phyloP scores from a whole-genome alignment of 352 stramenopile genomes.

The Globisporangium perplexum region DNA sequence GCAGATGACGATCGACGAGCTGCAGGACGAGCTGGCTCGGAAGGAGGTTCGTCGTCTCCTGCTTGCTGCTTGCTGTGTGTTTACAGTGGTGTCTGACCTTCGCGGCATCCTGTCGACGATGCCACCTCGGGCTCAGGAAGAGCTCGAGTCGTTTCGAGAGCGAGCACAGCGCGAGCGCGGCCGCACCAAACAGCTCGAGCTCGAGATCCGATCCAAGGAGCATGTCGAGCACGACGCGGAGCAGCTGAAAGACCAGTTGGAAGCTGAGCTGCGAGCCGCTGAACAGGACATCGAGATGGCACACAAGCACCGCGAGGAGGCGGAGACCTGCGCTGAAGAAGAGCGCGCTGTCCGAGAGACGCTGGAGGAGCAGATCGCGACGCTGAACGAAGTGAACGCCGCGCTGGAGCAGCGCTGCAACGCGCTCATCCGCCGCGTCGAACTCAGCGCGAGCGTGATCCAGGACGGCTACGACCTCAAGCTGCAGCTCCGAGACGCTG shows the following conservation, averaged over 20 bases:
- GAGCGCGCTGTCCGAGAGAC: conserved; percentile 45
- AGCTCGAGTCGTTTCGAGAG: conserved; percentile 40
- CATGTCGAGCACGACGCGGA: conserved; percentile 24
- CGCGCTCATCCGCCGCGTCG: conserved; percentile 55
- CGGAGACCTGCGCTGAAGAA: conserved; percentile 43
- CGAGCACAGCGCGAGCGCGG: conserved; percentile 43
- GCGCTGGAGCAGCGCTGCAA: conserved; percentile 68
- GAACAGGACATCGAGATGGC: conserved; percentile 50
- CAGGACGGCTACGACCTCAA: conserved; percentile 65
- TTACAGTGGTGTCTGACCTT: neutral
- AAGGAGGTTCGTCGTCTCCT: conserved; percentile 37
- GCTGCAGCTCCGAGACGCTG: conserved; percentile 43
- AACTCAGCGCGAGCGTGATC: conserved; percentile 38
- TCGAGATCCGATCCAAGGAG: conserved; percentile 38
- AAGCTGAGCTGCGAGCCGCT: conserved; percentile 48
- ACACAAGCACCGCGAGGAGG: conserved; percentile 36
- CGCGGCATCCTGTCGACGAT: neutral
- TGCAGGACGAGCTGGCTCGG: conserved; percentile 66
- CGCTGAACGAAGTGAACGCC: conserved; percentile 68
- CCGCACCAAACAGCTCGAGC: conserved; percentile 52
- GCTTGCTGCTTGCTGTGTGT: neutral
- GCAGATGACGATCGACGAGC: conserved; percentile 64
- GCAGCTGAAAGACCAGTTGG: conserved; percentile 32
- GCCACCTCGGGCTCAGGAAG: conserved; percentile 17
- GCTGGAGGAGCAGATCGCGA: conserved; percentile 59